phyloP scores from a whole-genome alignment of 106 monocot genomes.

The Ottelia alismoides region DNA sequence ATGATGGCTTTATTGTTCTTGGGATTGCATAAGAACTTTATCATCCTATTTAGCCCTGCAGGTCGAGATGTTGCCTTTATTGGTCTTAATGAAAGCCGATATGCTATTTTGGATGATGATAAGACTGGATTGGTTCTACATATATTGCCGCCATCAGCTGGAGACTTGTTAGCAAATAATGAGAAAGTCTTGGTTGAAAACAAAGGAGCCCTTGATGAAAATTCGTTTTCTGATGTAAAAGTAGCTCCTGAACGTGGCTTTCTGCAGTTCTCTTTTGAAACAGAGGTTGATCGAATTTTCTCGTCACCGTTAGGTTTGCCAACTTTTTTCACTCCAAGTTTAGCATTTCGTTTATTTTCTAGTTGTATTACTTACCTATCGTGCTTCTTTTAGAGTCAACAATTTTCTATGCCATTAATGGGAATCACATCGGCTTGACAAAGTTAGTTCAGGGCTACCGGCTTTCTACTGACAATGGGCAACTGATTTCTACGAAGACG shows the following conservation, averaged over 20 bases:
- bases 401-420: constrained; percentile 74
- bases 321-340: too few species aligned
- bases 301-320: constrained; percentile 82
- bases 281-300: constrained; percentile 78
- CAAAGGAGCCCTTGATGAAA: constrained; percentile 51
- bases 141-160: constrained; percentile 24
- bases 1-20: too few species aligned
- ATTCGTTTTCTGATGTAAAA: constrained; percentile 52
- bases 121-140: constrained; percentile 56
- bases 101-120: constrained; percentile 94
- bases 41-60: constrained; percentile 11
- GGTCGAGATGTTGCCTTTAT: constrained; percentile 88
- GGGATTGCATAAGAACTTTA: too few species aligned
- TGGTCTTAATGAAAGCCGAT: constrained; percentile 74
- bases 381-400: constrained; percentile 62
- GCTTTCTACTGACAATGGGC: constrained; percentile 55
- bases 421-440: constrained; percentile 65
- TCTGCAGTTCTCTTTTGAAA: constrained; percentile 72
- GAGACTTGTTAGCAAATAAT: background rate
- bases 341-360: constrained; percentile 5
- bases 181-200: background rate
- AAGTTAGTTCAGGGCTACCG: constrained; percentile 70
- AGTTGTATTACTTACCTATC: constrained; percentile 1
- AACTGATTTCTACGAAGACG: constrained; percentile 67
- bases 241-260: constrained; percentile 29